Evolutionary conservation across 257 asterid species (phyloP).

Genomic region (Plectranthus barbatus): DNA sequence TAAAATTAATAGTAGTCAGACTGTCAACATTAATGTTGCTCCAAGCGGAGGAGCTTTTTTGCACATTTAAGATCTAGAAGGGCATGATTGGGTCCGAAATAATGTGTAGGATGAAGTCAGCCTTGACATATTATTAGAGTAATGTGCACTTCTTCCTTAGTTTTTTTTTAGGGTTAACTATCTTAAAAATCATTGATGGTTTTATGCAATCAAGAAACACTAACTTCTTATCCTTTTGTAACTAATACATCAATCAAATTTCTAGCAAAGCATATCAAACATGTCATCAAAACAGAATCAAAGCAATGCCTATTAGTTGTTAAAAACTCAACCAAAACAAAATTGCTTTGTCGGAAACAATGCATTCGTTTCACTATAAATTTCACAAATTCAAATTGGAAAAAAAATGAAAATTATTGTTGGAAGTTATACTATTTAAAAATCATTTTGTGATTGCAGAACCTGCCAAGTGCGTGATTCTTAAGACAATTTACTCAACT

Average conservation of each 20-base stretch:
- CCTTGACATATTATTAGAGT: too few species aligned
- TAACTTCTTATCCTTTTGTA: neutral
- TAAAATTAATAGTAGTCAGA: too few species aligned
- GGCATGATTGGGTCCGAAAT: too few species aligned
- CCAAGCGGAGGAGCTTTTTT: too few species aligned
- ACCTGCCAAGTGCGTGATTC: neutral
- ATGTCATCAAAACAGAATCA: neutral
- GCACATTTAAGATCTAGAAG: too few species aligned
- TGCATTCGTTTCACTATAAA: neutral
- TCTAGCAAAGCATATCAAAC: neutral
- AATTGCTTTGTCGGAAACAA: neutral
- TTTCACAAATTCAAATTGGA: neutral
- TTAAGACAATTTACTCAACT: neutral
- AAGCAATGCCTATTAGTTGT: neutral
- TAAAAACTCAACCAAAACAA: neutral
- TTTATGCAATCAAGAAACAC: neutral
- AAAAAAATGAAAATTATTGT: neutral
- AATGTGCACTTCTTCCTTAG: too few species aligned
- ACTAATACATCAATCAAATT: too few species aligned
- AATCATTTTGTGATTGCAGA: neutral
- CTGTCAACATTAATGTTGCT: too few species aligned
- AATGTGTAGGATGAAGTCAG: too few species aligned
- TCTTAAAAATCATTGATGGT: neutral
- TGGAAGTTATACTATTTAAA: neutral
- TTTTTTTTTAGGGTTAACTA: neutral